phyloP scores from a whole-genome alignment of 2,329 filamentous ascomycete species.

The Aspergillus vadensis region DNA sequence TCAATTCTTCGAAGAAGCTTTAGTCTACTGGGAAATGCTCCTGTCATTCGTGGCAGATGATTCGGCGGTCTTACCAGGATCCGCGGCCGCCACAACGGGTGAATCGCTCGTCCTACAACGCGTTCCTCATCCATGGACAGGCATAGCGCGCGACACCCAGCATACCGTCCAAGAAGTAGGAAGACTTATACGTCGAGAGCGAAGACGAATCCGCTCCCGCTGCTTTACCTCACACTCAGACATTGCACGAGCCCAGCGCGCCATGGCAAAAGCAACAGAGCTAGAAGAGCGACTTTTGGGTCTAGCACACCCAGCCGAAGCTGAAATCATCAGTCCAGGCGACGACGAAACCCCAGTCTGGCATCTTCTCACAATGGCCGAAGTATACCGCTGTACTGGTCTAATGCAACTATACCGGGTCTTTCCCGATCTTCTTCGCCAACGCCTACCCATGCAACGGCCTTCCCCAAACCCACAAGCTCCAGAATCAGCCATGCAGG shows the following conservation, averaged over 20 bases:
- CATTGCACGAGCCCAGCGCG: constrained; percentile 34
- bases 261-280: constrained; percentile 39
- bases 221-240: constrained; percentile 42
- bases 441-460: constrained; percentile 38
- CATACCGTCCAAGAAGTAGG: constrained; percentile 49
- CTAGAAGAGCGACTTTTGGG: constrained; percentile 53
- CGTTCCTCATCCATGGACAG: constrained; percentile 44
- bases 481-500: constrained; percentile 4
- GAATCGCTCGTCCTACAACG: constrained; percentile 37
- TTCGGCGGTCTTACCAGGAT: constrained; percentile 30
- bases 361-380: constrained; percentile 56
- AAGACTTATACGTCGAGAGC: constrained; percentile 42
- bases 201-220: constrained; percentile 37
- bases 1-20: constrained; percentile 58
- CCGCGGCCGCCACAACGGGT: constrained; percentile 19
- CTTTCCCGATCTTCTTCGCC: constrained; percentile 54
- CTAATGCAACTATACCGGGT: constrained; percentile 58
- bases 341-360: constrained; percentile 56
- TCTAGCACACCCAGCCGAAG: constrained; percentile 49
- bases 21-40: constrained; percentile 63
- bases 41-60: constrained; percentile 56
- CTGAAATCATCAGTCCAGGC: constrained; percentile 53
- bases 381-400: constrained; percentile 56
- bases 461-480: not conserved
- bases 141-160: constrained; percentile 41